Percentiles rank a stretch among this genome's conserved stretches.
Conservation (phyloP, 2,329 filamentous ascomycete species). For the Periglandula ipomoeae region DNA sequence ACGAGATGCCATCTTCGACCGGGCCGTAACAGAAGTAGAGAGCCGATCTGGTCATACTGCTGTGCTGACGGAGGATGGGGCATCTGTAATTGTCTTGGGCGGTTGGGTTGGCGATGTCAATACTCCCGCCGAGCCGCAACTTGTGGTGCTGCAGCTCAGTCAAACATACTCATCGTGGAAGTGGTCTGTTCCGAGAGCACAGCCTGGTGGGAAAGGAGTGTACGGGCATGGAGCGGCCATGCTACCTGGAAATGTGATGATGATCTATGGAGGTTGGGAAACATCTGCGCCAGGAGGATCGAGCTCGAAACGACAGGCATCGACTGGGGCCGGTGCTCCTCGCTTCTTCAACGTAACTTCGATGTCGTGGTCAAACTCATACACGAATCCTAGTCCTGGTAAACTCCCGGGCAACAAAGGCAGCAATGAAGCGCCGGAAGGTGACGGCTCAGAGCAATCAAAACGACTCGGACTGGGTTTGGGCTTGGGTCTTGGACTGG, state of each 20-base stretch:
- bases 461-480: conserved; percentile 48
- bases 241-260: conserved; percentile 58
- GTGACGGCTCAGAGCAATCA: conserved; percentile 12
- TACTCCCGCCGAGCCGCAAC: conserved; percentile 70
- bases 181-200: conserved; percentile 54
- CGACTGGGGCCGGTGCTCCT: conserved; percentile 12
- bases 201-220: conserved; percentile 37
- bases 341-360: conserved; percentile 51
- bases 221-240: conserved; percentile 57
- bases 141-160: conserved; percentile 68
- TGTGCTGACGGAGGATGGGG: conserved; percentile 69
- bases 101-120: conserved; percentile 84
- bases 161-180: conserved; percentile 66
- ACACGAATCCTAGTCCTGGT: conserved; percentile 33
- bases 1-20: not conserved
- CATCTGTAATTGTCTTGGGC: conserved; percentile 68
- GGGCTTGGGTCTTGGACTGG: conserved; percentile 48
- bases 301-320: conserved; percentile 24
- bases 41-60: conserved; percentile 85
- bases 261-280: conserved; percentile 54
- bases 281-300: conserved; percentile 26
- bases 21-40: conserved; percentile 42
- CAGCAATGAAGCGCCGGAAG: conserved; percentile 15
- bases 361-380: conserved; percentile 41
- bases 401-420: not conserved